Evolutionary conservation across 805 yeast species (phyloP).

Genomic region (Starmerella roubikii): DNA sequence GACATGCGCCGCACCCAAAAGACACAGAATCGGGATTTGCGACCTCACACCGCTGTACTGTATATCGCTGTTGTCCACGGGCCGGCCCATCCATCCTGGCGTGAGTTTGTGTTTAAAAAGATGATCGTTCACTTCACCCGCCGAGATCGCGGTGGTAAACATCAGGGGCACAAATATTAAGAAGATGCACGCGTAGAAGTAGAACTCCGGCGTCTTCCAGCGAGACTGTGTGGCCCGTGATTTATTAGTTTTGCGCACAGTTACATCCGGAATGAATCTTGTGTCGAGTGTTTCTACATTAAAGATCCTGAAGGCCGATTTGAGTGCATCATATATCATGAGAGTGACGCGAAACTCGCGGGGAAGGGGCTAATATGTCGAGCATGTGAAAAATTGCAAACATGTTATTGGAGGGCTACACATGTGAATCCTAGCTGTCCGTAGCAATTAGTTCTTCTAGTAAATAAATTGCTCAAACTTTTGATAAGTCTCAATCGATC

Average conservation of each 20-base stretch:
- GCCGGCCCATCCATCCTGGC: constrained; percentile 83
- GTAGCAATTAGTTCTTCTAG: too few species aligned
- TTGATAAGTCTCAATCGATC: too few species aligned
- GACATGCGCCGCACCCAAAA: constrained; percentile 43
- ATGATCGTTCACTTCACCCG: constrained; percentile 38
- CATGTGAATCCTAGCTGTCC: too few species aligned
- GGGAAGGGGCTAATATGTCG: too few species aligned
- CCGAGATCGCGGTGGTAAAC: constrained; percentile 63
- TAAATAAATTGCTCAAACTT: too few species aligned
- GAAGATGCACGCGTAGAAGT: constrained; percentile 50
- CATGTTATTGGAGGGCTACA: too few species aligned
- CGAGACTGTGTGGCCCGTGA: constrained; percentile 31
- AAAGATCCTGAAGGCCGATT: constrained; percentile 19
- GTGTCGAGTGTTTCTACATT: constrained; percentile 33
- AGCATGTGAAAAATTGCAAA: too few species aligned
- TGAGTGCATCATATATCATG: too few species aligned
- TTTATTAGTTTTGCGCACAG: constrained; percentile 23
- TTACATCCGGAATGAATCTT: constrained; percentile 28
- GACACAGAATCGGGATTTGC: constrained; percentile 52
- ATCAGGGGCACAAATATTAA: constrained; percentile 64
- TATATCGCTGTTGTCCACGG: constrained; percentile 67
- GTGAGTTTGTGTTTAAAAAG: constrained; percentile 47
- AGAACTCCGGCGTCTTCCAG: constrained; percentile 72
- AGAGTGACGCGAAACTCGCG: too few species aligned
- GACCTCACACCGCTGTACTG: constrained; percentile 83